phyloP scores from a whole-genome alignment of 2,329 filamentous ascomycete species.

The Colletotrichum abscissum region DNA sequence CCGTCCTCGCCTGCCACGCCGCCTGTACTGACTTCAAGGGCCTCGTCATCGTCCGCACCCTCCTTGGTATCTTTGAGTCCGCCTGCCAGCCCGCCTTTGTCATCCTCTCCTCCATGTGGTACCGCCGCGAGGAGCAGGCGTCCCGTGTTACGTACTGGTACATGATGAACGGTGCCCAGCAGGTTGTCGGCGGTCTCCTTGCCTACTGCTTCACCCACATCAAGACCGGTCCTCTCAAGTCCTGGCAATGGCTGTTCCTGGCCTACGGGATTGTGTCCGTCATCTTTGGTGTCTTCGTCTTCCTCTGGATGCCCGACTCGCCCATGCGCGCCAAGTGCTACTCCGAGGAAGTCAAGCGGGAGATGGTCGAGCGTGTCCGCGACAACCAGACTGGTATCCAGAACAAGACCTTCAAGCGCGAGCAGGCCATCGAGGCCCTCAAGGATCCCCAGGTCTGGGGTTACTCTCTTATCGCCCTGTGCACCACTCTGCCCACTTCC shows the following conservation, averaged over 20 bases:
- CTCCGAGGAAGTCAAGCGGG: constrained; percentile 71
- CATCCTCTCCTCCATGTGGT: constrained; percentile 77
- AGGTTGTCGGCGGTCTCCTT: constrained; percentile 77
- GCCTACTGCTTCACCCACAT: constrained; percentile 73
- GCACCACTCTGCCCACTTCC: constrained; percentile 78
- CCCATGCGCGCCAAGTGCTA: constrained; percentile 80
- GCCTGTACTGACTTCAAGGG: constrained; percentile 70
- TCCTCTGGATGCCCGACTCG: constrained; percentile 74
- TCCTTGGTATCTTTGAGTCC: constrained; percentile 79
- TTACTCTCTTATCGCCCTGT: constrained; percentile 74
- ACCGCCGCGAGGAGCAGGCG: constrained; percentile 75
- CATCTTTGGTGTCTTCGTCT: constrained; percentile 72
- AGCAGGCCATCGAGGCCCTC: constrained; percentile 63
- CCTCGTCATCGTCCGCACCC: constrained; percentile 69
- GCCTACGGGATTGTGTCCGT: constrained; percentile 72
- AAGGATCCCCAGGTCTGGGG: constrained; percentile 75
- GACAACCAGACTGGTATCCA: constrained; percentile 72
- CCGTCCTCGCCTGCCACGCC: constrained; percentile 69
- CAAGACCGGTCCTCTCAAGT: constrained; percentile 62
- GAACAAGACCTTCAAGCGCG: constrained; percentile 60
- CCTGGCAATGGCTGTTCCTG: constrained; percentile 78
- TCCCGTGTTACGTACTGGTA: constrained; percentile 78
- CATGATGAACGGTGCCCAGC: constrained; percentile 82
- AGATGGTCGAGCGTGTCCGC: constrained; percentile 71
- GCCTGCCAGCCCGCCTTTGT: constrained; percentile 77